Evolutionary conservation across 129 eudicot species (phyloP).

Genomic region (Flaveria bidentis): DNA sequence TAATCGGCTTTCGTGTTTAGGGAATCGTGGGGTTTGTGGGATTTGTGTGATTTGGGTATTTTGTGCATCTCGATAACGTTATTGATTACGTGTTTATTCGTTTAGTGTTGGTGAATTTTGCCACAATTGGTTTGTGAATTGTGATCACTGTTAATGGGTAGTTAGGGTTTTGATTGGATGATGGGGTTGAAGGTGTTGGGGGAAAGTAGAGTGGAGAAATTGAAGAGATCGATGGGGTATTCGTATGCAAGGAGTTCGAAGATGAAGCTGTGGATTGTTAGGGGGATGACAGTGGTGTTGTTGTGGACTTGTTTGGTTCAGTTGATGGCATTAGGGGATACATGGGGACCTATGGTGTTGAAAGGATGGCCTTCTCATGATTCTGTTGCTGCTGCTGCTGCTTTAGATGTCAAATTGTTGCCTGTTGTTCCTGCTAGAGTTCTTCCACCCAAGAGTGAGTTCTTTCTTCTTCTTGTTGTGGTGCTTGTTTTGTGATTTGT

Average conservation of each 20-base stretch:
- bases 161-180: slow-evolving; percentile 18
- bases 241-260: slow-evolving; percentile 19
- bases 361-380: slow-evolving; percentile 82
- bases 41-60: background rate
- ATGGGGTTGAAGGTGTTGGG: slow-evolving; percentile 72
- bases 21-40: no score
- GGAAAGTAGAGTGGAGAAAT: slow-evolving; percentile 54
- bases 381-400: slow-evolving; percentile 37
- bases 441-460: slow-evolving; percentile 90
- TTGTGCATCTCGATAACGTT: slow-evolving; percentile 29
- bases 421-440: slow-evolving; percentile 51
- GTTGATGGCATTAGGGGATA: slow-evolving; percentile 67
- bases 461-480: slow-evolving; percentile 11
- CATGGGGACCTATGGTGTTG: slow-evolving; percentile 76
- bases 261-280: slow-evolving; percentile 81
- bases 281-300: slow-evolving; percentile 67
- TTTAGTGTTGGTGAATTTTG: slow-evolving; percentile 1
- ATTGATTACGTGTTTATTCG: background rate
- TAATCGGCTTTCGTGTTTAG: background rate
- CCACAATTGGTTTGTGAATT: background rate
- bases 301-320: slow-evolving; percentile 92
- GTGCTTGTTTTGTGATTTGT: slow-evolving; percentile 17
- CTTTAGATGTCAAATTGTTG: slow-evolving; percentile 45
- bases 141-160: slow-evolving; percentile 1
- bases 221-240: slow-evolving; percentile 36